Percentiles rank a stretch among this genome's conserved stretches.
Conservation (phyloP, 108 stramenopile genomes). For the Stephanodiscus triporus region DNA sequence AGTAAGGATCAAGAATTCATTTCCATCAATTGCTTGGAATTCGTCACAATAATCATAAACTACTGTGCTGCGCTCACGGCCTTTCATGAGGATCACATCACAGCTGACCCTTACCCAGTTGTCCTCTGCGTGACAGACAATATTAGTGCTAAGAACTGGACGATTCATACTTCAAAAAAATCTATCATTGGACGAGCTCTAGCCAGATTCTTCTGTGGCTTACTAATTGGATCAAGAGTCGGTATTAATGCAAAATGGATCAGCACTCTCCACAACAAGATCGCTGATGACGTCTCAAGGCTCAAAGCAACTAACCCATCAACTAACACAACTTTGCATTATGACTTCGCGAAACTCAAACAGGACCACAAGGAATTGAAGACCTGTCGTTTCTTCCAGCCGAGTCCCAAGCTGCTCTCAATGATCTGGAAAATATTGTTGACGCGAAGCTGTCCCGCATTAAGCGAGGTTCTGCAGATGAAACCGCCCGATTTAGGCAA, state of each 20-base stretch:
- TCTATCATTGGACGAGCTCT: conserved; percentile 18
- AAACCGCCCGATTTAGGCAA: conserved; percentile 8
- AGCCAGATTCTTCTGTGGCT: no score
- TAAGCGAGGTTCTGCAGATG: not conserved
- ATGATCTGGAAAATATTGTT: not conserved
- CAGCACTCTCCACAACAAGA: not conserved
- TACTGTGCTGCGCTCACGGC: conserved; percentile 3
- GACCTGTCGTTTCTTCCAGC: conserved; percentile 5
- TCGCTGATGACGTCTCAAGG: no score
- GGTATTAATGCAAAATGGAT: no score
- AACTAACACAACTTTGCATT: not conserved
- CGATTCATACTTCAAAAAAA: no score
- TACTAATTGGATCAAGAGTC: no score
- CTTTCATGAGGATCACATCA: not conserved
- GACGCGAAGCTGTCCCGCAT: not conserved
- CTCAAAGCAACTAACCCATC: no score
- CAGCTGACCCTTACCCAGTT: conserved; percentile 4
- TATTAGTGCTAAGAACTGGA: no score
- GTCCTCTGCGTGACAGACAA: no score
- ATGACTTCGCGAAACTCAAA: conserved; percentile 8
- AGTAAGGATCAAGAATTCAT: not conserved
- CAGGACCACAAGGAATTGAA: conserved; percentile 12
- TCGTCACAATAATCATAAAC: conserved; percentile 14
- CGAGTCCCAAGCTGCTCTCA: no score
- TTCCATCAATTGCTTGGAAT: conserved; percentile 12